These are phyloP conservation scores for Acrocalymma vagum DNA, from an alignment of 2,329 filamentous ascomycete species.

Conservation along the genomic window DNA sequence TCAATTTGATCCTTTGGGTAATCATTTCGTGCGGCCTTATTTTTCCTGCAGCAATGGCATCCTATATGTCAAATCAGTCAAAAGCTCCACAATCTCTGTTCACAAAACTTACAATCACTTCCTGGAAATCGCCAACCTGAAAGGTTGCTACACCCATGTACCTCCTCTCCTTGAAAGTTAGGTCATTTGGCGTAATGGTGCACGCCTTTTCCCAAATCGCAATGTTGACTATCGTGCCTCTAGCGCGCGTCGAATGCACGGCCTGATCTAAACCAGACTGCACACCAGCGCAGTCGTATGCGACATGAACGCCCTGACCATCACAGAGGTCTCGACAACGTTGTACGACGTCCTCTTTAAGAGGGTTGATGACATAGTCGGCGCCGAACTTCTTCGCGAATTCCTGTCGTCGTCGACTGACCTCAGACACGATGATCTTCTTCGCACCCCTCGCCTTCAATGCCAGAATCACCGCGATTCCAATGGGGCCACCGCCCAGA, in stretches of 20 bases:
- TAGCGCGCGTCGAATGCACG: constrained; percentile 57
- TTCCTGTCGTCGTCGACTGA: constrained; percentile 56
- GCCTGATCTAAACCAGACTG: constrained; percentile 60
- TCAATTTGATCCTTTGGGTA: constrained; percentile 56
- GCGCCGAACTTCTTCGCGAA: constrained; percentile 62
- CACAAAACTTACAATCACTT: constrained; percentile 33
- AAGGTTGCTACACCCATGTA: constrained; percentile 64
- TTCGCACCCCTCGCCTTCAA: constrained; percentile 40
- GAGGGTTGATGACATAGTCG: constrained; percentile 60
- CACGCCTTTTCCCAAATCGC: constrained; percentile 65
- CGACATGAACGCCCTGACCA: constrained; percentile 58
- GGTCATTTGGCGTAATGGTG: constrained; percentile 58
- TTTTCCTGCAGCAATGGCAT: constrained; percentile 55
- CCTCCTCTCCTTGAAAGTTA: constrained; percentile 62
- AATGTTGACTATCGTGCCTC: constrained; percentile 63
- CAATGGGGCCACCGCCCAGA: constrained; percentile 63
- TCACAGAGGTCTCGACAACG: constrained; percentile 54
- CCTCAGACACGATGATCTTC: constrained; percentile 63
- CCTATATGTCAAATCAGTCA: constrained; percentile 55
- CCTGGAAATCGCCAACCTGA: constrained; percentile 60
- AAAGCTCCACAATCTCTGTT: constrained; percentile 3
- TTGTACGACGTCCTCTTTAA: constrained; percentile 57
- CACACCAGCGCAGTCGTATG: constrained; percentile 63
- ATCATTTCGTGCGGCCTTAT: constrained; percentile 58
- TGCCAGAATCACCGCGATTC: constrained; percentile 49